Evolutionary conservation across 441 rosid species (phyloP).

Genomic region (Flueggea neowawraea): DNA sequence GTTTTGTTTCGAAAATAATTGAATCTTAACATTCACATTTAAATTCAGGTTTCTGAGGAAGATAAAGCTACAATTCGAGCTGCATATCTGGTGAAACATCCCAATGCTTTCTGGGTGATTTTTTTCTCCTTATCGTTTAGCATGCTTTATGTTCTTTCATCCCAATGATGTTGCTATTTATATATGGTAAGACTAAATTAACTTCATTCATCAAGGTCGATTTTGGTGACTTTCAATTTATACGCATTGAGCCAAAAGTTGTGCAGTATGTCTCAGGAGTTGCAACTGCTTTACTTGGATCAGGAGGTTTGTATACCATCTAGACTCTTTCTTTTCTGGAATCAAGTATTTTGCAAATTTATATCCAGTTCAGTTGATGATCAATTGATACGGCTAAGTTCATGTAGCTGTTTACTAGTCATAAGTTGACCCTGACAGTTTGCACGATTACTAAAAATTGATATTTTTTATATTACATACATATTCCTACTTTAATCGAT

Average conservation of each 20-base stretch:
- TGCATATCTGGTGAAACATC: conserved; percentile 84
- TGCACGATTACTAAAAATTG: too few relatives aligned
- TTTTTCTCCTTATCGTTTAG: conserved; percentile 7
- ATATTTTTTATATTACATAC: too few relatives aligned
- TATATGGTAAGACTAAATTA: conserved; percentile 13
- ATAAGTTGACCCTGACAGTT: too few relatives aligned
- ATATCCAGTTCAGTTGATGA: too few relatives aligned
- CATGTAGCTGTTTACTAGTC: too few relatives aligned
- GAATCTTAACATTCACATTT: not conserved
- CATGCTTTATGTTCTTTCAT: conserved; percentile 1
- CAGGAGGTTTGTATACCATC: conserved; percentile 60
- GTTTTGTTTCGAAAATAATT: too few relatives aligned
- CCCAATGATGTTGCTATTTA: not conserved
- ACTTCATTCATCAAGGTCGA: conserved; percentile 58
- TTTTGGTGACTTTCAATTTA: conserved; percentile 86
- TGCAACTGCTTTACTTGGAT: conserved; percentile 85
- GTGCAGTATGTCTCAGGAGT: conserved; percentile 84
- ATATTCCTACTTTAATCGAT: not conserved
- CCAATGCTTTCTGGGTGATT: conserved; percentile 89
- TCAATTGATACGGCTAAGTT: too few relatives aligned
- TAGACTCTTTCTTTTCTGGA: too few relatives aligned
- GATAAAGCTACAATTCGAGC: conserved; percentile 57
- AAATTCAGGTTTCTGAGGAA: conserved; percentile 52
- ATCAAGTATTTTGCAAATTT: too few relatives aligned
- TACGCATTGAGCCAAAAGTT: conserved; percentile 70